Evolutionary conservation across 805 yeast genomes (phyloP).

Genomic region (Saturnispora quitensis): DNA sequence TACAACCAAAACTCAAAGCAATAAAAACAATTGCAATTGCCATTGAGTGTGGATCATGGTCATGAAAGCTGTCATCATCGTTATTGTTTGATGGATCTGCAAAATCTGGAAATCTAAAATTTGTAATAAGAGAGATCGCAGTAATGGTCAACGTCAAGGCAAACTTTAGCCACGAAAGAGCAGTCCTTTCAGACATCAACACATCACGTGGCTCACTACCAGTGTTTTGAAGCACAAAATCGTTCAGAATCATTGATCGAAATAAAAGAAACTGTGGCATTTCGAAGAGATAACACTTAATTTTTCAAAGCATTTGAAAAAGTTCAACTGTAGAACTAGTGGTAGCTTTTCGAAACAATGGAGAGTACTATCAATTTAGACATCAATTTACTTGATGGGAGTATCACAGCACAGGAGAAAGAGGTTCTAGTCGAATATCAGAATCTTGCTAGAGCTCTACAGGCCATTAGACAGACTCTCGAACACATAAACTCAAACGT

Average conservation of each 20-base stretch:
- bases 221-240: slow-evolving; percentile 26
- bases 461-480: background rate
- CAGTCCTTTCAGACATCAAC: slow-evolving; percentile 43
- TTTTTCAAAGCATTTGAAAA: background rate
- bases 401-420: background rate
- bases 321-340: background rate
- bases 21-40: slow-evolving; percentile 3
- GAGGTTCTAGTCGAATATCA: slow-evolving; percentile 3
- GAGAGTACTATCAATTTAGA: background rate
- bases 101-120: slow-evolving; percentile 34
- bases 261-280: background rate
- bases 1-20: slow-evolving; percentile 5
- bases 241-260: slow-evolving; percentile 4
- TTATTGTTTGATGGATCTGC: slow-evolving; percentile 1
- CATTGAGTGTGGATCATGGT: background rate
- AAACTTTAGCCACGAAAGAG: slow-evolving; percentile 39
- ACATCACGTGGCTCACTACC: slow-evolving; percentile 46
- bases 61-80: background rate
- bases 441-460: background rate
- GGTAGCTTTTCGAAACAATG: background rate
- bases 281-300: background rate
- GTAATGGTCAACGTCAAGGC: slow-evolving; percentile 36
- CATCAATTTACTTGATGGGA: background rate
- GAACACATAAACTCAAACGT: slow-evolving; percentile 2
- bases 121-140: slow-evolving; percentile 36